Conservation (phyloP, 169 alveolate genomes). For the Cryptosporidium bovis region DNA sequence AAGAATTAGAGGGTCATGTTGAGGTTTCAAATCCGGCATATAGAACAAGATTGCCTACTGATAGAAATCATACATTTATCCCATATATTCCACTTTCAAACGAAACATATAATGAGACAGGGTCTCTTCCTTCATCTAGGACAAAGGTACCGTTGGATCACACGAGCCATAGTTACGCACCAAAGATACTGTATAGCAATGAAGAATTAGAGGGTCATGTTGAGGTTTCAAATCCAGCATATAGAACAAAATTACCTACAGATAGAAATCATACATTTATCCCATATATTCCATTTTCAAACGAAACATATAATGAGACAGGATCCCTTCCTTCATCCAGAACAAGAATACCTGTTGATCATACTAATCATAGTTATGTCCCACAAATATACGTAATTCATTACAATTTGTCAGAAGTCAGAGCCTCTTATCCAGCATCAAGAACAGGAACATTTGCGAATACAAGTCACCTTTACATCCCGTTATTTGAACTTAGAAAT, state of each 20-base stretch:
- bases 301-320: not conserved
- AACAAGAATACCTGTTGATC: not conserved
- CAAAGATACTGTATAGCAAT: not conserved
- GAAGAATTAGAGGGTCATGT: not conserved
- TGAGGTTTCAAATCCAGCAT: slow-evolving; percentile 4
- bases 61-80: slow-evolving; percentile 11
- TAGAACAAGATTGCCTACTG: slow-evolving; percentile 4
- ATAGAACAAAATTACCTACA: not conserved
- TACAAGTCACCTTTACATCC: too few relatives aligned
- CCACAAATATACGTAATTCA: not conserved
- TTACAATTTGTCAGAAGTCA: not conserved
- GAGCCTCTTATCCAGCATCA: slow-evolving; percentile 4
- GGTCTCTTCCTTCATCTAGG: slow-evolving; percentile 29
- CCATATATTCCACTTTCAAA: slow-evolving; percentile 18
- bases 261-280: not conserved
- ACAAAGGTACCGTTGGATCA: slow-evolving; percentile 14
- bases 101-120: not conserved
- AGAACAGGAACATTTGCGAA: not conserved
- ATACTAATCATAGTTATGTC: not conserved
- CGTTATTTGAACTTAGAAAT: too few relatives aligned
- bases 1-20: not conserved
- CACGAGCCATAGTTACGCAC: slow-evolving; percentile 15
- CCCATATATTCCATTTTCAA: slow-evolving; percentile 4
- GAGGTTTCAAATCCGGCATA: slow-evolving; percentile 43
- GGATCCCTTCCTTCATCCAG: slow-evolving; percentile 1